Evolutionary conservation across 1,284 basidiomycete genomes (phyloP).

Genomic region (Trichosporon ovoides): DNA sequence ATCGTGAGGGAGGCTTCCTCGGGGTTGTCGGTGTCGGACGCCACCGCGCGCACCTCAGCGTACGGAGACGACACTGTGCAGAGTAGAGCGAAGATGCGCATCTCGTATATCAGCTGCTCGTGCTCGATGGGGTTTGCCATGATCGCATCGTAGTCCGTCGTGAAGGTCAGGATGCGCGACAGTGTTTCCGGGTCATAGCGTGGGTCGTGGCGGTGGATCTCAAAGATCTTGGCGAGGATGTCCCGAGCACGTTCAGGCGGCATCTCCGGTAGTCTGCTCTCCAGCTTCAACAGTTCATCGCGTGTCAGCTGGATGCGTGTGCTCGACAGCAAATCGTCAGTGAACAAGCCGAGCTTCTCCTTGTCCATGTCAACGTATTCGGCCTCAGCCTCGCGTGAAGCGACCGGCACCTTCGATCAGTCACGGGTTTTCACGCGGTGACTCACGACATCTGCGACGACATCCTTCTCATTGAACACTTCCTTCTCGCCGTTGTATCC

Average conservation of each 20-base stretch:
- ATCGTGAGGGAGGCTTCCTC: slow-evolving; percentile 75
- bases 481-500: slow-evolving; percentile 3
- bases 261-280: slow-evolving; percentile 12
- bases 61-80: slow-evolving; percentile 60
- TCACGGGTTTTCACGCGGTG: neutral
- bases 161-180: slow-evolving; percentile 15
- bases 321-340: slow-evolving; percentile 6
- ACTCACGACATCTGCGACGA: neutral
- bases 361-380: slow-evolving; percentile 7
- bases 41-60: slow-evolving; percentile 78
- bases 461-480: neutral
- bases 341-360: slow-evolving; percentile 8
- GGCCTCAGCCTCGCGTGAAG: neutral
- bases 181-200: slow-evolving; percentile 13
- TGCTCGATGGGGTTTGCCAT: slow-evolving; percentile 10
- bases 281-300: slow-evolving; percentile 11
- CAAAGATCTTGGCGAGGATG: slow-evolving; percentile 9
- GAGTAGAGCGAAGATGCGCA: slow-evolving; percentile 43
- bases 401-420: neutral
- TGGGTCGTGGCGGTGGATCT: slow-evolving; percentile 17
- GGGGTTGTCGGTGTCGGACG: slow-evolving; percentile 70
- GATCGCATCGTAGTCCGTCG: slow-evolving; percentile 2
- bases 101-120: slow-evolving; percentile 25
- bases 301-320: slow-evolving; percentile 15
- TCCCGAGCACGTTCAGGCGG: slow-evolving; percentile 8